These are phyloP conservation scores for Penicillium argentinense DNA, from an alignment of 495 filamentous ascomycete species.

Conservation along the genomic window DNA sequence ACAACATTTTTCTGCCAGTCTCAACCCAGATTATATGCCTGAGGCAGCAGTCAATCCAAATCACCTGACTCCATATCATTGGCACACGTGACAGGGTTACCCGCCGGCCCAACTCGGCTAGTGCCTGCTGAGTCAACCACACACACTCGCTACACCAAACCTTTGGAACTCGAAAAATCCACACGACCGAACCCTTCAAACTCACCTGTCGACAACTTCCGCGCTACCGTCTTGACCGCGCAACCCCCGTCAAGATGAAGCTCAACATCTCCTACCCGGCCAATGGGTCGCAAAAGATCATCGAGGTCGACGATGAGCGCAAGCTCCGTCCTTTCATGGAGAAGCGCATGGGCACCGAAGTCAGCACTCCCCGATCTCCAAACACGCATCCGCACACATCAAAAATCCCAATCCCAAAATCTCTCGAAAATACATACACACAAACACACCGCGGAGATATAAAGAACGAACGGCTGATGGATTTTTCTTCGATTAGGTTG, in stretches of 20 bases:
- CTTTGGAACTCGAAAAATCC: constrained; percentile 33
- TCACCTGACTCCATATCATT: no score
- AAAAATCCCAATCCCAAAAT: constrained; percentile 11
- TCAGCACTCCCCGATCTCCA: constrained; percentile 47
- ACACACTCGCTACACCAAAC: constrained; percentile 33
- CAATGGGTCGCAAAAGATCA: constrained; percentile 98
- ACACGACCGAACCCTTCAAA: constrained; percentile 37
- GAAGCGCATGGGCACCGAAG: constrained; percentile 96
- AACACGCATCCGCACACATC: constrained; percentile 5
- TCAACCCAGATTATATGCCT: no score
- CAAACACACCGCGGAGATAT: constrained; percentile 12
- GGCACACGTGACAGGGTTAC: constrained; percentile 21
- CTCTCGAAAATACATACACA: constrained; percentile 7
- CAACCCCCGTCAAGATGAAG: constrained; percentile 68
- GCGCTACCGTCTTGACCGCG: constrained; percentile 56
- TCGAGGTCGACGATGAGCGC: constrained; percentile 98
- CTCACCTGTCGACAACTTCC: constrained; percentile 49
- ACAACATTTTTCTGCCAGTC: no score
- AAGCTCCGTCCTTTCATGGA: constrained; percentile 84
- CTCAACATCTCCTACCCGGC: constrained; percentile 97
- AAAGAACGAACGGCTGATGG: constrained; percentile 37
- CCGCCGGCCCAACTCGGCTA: constrained; percentile 23
- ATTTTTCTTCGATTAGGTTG: constrained; percentile 40
- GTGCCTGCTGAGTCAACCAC: constrained; percentile 25
- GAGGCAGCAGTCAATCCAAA: no score